These are phyloP conservation scores for Acanthamoeba triangularis DNA, from an alignment of 208 protist genomes.

Conservation along the genomic window DNA sequence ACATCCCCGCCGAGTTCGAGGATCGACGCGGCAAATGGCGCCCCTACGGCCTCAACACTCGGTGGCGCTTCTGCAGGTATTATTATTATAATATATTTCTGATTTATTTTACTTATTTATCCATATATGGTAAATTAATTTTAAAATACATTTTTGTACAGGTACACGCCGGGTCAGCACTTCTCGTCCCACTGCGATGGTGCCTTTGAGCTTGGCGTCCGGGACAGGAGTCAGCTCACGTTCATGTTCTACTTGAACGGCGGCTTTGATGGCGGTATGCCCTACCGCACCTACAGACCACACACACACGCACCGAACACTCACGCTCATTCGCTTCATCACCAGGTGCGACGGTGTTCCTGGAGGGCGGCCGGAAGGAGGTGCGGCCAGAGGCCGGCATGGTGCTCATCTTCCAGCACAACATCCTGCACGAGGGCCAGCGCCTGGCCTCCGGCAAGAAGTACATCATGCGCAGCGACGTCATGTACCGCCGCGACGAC, in stretches of 20 bases:
- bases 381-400: constrained; percentile 58
- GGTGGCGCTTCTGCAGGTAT: constrained; percentile 59
- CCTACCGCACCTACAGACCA: background rate
- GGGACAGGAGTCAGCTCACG: constrained; percentile 18
- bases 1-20: background rate
- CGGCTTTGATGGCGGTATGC: background rate
- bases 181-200: constrained; percentile 56
- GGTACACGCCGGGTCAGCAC: constrained; percentile 61
- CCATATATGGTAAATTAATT: background rate
- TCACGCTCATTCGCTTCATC: background rate
- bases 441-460: constrained; percentile 30
- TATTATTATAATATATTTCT: background rate
- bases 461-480: constrained; percentile 75
- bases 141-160: background rate
- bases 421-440: constrained; percentile 73
- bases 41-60: constrained; percentile 25
- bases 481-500: constrained; percentile 57
- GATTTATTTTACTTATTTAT: background rate
- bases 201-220: background rate
- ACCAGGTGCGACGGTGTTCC: constrained; percentile 20
- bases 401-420: constrained; percentile 76
- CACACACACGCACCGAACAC: background rate
- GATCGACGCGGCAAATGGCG: background rate
- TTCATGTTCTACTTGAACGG: constrained; percentile 65
- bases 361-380: background rate